Base-by-base conservation (phyloP, 163 green algal genomes). In the Picocystis sp. region DNA sequence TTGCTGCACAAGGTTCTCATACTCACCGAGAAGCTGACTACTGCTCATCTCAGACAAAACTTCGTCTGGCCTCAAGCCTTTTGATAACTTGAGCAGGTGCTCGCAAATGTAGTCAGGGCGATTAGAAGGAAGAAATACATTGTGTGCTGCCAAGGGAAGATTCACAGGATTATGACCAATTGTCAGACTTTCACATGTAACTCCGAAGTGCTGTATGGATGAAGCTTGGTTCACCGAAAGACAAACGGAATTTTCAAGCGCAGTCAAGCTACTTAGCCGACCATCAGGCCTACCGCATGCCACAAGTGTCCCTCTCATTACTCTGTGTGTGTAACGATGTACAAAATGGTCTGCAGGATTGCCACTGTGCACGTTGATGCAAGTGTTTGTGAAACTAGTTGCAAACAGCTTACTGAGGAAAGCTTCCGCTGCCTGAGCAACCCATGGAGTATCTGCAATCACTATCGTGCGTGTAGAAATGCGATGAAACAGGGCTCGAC, bases 321-420 rank as follows among this genome's bases (percentile, higher is more conserved):
- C 65, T 33, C 65, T 47, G 45, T 74, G 65, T n/a, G 65, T 74
- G 58, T 63, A 62, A 17, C 57, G 21, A 35, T 74, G 65, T 14
- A 74, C 65, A 2, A 74, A 22, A 50, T 74, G 65, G 34, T 74
- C 65, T 14, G 57, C 53, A 13, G 65, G 62, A 34, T 71, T 74
- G 29, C 64, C 63, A 12, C 57, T 59, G 8, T 63, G 35, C 33
- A 71, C 65, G n/a, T 54, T 42, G 6, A 71, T 22, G 5, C 41
- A 47, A 24, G 63, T 53, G 3, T 64, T 68, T 14, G 38, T 59
- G 43, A 64, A 69, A 14, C 47, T 56, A 11, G 38, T 52, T 12
- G 56, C 61, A 35, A 69, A 66, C 2, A 63, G 41, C 51, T 68
- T 74, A 3, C 45, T 59, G 2, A 74, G 45, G 52, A 72, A 74